phyloP scores from a whole-genome alignment of 1,284 basidiomycete species.

The Fistulinella cinereoalba region DNA sequence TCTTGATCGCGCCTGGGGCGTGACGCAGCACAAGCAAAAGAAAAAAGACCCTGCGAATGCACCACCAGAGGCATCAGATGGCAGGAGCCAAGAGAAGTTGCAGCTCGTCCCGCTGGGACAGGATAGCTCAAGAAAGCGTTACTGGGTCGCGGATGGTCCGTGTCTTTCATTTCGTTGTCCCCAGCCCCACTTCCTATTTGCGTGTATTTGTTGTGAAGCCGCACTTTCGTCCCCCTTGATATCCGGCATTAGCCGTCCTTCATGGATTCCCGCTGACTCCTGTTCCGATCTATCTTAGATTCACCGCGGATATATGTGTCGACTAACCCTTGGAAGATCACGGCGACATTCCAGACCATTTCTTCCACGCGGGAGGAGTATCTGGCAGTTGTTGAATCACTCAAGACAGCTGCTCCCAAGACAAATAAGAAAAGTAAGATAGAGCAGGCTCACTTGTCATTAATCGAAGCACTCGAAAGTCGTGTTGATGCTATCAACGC shows the following conservation, averaged over 20 bases:
- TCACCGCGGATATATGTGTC: conserved; percentile 77
- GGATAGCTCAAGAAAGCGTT: conserved; percentile 67
- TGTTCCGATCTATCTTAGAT: conserved; percentile 48
- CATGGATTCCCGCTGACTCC: conserved; percentile 35
- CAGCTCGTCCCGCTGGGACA: conserved; percentile 69
- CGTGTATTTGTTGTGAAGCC: conserved; percentile 57
- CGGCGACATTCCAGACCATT: conserved; percentile 65
- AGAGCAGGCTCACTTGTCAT: conserved; percentile 55
- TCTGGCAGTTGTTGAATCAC: conserved; percentile 52
- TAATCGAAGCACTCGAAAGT: conserved; percentile 58
- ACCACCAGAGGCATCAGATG: conserved; percentile 54
- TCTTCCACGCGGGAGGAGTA: conserved; percentile 73
- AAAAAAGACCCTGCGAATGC: conserved; percentile 60
- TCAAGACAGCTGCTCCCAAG: conserved; percentile 54
- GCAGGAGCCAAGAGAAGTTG: conserved; percentile 59
- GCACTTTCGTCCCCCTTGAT: conserved; percentile 39
- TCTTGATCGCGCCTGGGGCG: conserved; percentile 82
- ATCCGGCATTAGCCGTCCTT: conserved; percentile 39
- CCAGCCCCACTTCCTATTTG: conserved; percentile 56
- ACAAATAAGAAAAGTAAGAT: conserved; percentile 50
- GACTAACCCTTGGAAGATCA: conserved; percentile 82
- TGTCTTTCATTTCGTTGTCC: conserved; percentile 39
- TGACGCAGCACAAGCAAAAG: conserved; percentile 76
- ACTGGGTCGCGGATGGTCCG: conserved; percentile 79
- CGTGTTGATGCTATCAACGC: conserved; percentile 63